Evolutionary conservation across 805 yeast genomes (phyloP).

Genomic region (Saccharomycopsis javanensis): DNA sequence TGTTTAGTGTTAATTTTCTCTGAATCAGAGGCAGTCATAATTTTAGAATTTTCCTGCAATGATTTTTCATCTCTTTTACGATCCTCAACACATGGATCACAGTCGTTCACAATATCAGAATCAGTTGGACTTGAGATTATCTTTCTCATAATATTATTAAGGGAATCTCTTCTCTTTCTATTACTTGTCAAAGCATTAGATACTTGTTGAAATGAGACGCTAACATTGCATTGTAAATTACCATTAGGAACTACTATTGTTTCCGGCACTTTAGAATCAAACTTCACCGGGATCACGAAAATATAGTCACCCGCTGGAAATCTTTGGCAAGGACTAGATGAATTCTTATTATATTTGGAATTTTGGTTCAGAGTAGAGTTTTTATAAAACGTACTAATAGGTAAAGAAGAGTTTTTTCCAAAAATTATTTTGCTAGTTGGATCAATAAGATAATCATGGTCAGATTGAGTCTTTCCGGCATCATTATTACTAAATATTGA

Average conservation of each 20-base stretch:
- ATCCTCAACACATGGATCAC: not conserved
- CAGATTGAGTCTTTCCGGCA: not conserved
- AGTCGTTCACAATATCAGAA: not conserved
- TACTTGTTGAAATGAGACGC: slow-evolving; percentile 6
- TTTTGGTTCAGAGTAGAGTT: not conserved
- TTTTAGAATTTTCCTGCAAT: not conserved
- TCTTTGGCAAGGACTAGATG: not conserved
- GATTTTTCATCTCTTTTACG: not conserved
- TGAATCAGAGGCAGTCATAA: not conserved
- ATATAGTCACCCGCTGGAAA: slow-evolving; percentile 55
- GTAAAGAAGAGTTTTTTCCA: not conserved
- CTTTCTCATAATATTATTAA: slow-evolving; percentile 14
- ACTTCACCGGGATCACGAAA: slow-evolving; percentile 51
- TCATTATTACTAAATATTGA: not conserved
- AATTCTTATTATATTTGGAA: not conserved
- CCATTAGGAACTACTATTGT: slow-evolving; percentile 45
- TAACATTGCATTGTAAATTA: slow-evolving; percentile 32
- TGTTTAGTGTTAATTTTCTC: not conserved
- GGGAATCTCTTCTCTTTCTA: slow-evolving; percentile 6
- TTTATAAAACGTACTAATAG: not conserved
- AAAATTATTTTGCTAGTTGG: not conserved
- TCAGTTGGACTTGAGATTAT: not conserved
- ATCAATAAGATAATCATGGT: not conserved
- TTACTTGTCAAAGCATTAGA: not conserved
- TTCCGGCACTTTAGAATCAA: slow-evolving; percentile 58